A percentile compares a stretch with the other conserved stretches of the same genome.
Evolutionary conservation across 306 rosid genomes (phyloP).

Genomic region (Herpetospermum pedunculosum): DNA sequence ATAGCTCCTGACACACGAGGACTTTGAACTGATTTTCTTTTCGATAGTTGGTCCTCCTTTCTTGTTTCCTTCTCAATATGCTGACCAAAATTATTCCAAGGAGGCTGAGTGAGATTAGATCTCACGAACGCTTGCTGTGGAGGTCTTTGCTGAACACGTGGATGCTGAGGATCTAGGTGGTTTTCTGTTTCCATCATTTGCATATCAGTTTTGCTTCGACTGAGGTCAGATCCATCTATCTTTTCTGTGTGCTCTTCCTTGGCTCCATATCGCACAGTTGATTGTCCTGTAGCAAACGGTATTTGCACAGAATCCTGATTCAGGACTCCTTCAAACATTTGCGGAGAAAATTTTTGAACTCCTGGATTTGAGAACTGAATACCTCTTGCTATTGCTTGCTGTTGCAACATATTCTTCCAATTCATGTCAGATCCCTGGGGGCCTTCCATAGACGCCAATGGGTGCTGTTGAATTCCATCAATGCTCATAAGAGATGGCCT

Average conservation of each 20-base stretch:
- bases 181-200: constrained; percentile 48
- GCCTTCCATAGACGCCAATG: constrained; percentile 39
- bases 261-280: constrained; percentile 43
- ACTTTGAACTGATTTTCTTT: constrained; percentile 69
- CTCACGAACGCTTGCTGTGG: constrained; percentile 44
- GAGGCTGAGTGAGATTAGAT: constrained; percentile 57
- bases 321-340: constrained; percentile 56
- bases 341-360: constrained; percentile 58
- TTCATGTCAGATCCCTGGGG: constrained; percentile 61
- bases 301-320: constrained; percentile 50
- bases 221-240: constrained; percentile 49
- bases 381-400: constrained; percentile 58
- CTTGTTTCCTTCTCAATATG: constrained; percentile 62
- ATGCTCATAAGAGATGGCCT: constrained; percentile 42
- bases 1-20: constrained; percentile 74
- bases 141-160: constrained; percentile 47
- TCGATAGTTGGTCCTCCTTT: constrained; percentile 72
- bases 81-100: constrained; percentile 68
- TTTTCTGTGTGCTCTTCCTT: constrained; percentile 83
- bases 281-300: constrained; percentile 52
- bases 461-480: constrained; percentile 63
- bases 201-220: constrained; percentile 41
- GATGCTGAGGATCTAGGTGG: constrained; percentile 63
- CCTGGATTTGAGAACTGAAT: constrained; percentile 42
- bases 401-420: constrained; percentile 74